phyloP scores from a whole-genome alignment of 768 basidiomycete species.

The Naganishia vaughanmartiniae region DNA sequence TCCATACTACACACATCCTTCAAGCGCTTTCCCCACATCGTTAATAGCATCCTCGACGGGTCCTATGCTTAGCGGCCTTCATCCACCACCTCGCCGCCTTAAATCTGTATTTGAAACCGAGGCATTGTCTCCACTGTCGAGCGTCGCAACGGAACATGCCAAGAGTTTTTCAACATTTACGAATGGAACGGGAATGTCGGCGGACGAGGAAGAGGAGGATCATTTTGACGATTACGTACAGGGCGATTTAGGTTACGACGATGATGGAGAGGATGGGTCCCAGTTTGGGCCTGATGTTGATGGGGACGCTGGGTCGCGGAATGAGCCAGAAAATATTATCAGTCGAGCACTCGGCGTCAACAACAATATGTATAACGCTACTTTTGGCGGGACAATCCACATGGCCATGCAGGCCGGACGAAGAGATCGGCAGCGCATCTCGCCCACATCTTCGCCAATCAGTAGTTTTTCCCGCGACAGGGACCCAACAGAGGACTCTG shows the following conservation, averaged over 20 bases:
- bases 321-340: not conserved
- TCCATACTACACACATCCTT: constrained; percentile 3
- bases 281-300: not conserved
- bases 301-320: not conserved
- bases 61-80: constrained; percentile 5
- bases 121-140: not conserved
- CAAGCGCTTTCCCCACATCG: not conserved
- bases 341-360: not conserved
- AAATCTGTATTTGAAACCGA: not conserved
- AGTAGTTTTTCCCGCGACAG: not conserved
- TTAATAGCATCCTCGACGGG: not conserved
- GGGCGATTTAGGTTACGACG: constrained; percentile 5
- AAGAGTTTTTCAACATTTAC: not conserved
- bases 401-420: not conserved
- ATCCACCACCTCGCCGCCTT: not conserved
- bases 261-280: not conserved
- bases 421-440: constrained; percentile 12
- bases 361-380: not conserved
- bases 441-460: not conserved
- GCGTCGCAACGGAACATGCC: not conserved
- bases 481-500: not conserved
- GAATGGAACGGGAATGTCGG: not conserved
- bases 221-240: constrained; percentile 24
- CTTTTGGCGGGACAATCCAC: not conserved
- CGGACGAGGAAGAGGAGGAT: constrained; percentile 15